A percentile compares a stretch with the other conserved stretches of the same genome.
phyloP scores from a whole-genome alignment of 1,284 basidiomycete species.

The Mycosarcoma mackinlayi region DNA sequence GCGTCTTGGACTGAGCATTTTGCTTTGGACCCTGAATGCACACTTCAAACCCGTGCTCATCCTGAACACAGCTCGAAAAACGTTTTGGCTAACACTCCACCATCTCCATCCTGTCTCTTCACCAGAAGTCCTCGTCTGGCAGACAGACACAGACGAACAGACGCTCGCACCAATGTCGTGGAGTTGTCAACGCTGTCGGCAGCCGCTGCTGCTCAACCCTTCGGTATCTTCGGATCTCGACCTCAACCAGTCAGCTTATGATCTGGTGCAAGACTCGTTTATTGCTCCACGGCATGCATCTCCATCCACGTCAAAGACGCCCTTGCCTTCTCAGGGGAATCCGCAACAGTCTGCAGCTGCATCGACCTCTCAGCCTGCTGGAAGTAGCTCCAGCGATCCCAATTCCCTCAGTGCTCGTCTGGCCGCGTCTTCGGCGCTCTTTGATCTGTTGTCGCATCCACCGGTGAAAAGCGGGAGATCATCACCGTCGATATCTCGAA shows the following conservation, averaged over 20 bases:
- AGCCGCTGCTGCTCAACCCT: conserved; percentile 47
- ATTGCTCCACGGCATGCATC: conserved; percentile 19
- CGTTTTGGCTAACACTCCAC: neutral
- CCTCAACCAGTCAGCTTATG: conserved; percentile 53
- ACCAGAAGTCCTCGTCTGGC: neutral
- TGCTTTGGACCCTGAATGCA: conserved; percentile 14
- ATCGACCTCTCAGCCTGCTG: neutral
- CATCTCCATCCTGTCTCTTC: neutral
- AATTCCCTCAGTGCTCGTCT: conserved; percentile 35
- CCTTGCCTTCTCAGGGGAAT: neutral
- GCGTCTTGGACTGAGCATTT: neutral
- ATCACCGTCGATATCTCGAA: conserved; percentile 9
- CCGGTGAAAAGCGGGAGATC: conserved; percentile 1
- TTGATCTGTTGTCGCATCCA: conserved; percentile 36
- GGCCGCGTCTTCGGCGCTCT: conserved; percentile 40
- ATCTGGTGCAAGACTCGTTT: conserved; percentile 47
- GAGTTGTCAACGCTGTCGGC: conserved; percentile 59
- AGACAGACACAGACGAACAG: no score
- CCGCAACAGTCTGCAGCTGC: neutral
- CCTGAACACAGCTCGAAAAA: neutral
- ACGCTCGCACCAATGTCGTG: conserved; percentile 37
- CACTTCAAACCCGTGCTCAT: neutral
- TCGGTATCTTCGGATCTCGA: conserved; percentile 46
- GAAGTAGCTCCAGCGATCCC: conserved; percentile 14
- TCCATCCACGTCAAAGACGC: conserved; percentile 1